These are phyloP conservation scores for Sphaerulina vaccinii DNA, from an alignment of 2,329 filamentous ascomycete species.

Conservation along the genomic window DNA sequence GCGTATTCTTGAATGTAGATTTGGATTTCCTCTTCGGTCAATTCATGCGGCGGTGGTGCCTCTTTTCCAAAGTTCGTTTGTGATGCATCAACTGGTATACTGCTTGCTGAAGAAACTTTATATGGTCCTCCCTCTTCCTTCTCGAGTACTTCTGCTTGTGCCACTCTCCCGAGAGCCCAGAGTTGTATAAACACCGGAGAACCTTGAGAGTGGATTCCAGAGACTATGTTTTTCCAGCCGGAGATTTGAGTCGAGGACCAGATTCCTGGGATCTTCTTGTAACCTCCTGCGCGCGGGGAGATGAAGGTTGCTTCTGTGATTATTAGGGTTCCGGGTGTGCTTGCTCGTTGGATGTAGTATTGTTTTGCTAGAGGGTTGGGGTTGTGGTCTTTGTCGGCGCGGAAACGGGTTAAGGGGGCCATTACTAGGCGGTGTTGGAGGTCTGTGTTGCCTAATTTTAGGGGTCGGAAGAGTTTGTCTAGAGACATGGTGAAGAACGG, in stretches of 20 bases:
- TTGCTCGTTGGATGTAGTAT: slow-evolving; percentile 57
- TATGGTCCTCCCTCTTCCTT: slow-evolving; percentile 32
- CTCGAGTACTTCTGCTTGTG: slow-evolving; percentile 40
- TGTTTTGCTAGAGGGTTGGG: slow-evolving; percentile 40
- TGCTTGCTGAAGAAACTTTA: slow-evolving; percentile 34
- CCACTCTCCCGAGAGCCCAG: slow-evolving; percentile 60
- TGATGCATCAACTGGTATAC: slow-evolving; percentile 35
- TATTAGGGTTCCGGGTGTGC: slow-evolving; percentile 55
- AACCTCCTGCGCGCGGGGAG: slow-evolving; percentile 48
- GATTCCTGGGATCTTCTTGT: slow-evolving; percentile 57
- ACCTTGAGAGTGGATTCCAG: slow-evolving; percentile 62
- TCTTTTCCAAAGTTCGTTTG: slow-evolving; percentile 9
- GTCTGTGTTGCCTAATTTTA: slow-evolving; percentile 43
- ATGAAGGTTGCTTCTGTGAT: slow-evolving; percentile 60
- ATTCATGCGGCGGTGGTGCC: slow-evolving; percentile 31
- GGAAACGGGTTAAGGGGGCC: slow-evolving; percentile 56
- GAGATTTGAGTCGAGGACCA: slow-evolving; percentile 57
- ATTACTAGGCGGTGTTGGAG: slow-evolving; percentile 53
- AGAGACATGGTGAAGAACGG: slow-evolving; percentile 5
- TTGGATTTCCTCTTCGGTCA: slow-evolving; percentile 35
- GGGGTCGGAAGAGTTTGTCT: slow-evolving; percentile 41
- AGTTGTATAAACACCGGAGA: slow-evolving; percentile 63
- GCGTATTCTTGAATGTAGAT: slow-evolving; percentile 42
- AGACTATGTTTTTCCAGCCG: slow-evolving; percentile 60
- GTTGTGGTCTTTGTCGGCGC: slow-evolving; percentile 44